These are phyloP conservation scores for Pichia sp. DNA, from an alignment of 1,139 yeast species.

Conservation along the genomic window DNA sequence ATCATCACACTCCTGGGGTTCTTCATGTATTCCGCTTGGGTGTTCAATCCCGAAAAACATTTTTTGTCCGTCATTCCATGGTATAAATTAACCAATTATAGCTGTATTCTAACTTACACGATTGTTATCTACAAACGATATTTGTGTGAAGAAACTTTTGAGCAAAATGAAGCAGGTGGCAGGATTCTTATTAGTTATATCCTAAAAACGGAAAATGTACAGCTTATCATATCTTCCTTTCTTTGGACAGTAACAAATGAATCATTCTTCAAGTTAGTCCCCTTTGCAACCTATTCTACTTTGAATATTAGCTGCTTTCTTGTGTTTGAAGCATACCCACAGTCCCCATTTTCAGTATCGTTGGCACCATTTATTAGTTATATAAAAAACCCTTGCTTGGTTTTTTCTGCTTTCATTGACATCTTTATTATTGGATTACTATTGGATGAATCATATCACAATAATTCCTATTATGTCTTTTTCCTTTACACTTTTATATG, in stretches of 20 bases:
- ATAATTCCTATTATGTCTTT: slow-evolving; percentile 31
- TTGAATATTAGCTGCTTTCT: slow-evolving; percentile 39
- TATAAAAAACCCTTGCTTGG: slow-evolving; percentile 37
- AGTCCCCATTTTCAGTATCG: slow-evolving; percentile 33
- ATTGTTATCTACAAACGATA: slow-evolving; percentile 33
- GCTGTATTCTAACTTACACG: slow-evolving; percentile 33
- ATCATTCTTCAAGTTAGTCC: slow-evolving; percentile 37
- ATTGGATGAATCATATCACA: slow-evolving; percentile 30
- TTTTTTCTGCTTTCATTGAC: slow-evolving; percentile 40
- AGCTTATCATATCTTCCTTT: slow-evolving; percentile 37
- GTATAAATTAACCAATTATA: slow-evolving; percentile 27
- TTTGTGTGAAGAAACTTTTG: slow-evolving; percentile 26
- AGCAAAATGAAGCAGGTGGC: slow-evolving; percentile 16
- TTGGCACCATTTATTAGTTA: slow-evolving; percentile 35
- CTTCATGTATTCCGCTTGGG: neutral
- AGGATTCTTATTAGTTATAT: slow-evolving; percentile 23
- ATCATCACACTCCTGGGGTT: slow-evolving; percentile 2
- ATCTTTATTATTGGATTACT: slow-evolving; percentile 34
- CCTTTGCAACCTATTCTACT: slow-evolving; percentile 44
- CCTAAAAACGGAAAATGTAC: slow-evolving; percentile 45
- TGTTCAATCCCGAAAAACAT: slow-evolving; percentile 1
- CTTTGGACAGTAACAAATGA: slow-evolving; percentile 34
- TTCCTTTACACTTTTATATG: slow-evolving; percentile 38
- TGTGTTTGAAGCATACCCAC: slow-evolving; percentile 37
- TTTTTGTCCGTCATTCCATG: slow-evolving; percentile 5